Evolutionary conservation across 2,329 filamentous ascomycete species (phyloP).

Genomic region (Fusarium compactum): DNA sequence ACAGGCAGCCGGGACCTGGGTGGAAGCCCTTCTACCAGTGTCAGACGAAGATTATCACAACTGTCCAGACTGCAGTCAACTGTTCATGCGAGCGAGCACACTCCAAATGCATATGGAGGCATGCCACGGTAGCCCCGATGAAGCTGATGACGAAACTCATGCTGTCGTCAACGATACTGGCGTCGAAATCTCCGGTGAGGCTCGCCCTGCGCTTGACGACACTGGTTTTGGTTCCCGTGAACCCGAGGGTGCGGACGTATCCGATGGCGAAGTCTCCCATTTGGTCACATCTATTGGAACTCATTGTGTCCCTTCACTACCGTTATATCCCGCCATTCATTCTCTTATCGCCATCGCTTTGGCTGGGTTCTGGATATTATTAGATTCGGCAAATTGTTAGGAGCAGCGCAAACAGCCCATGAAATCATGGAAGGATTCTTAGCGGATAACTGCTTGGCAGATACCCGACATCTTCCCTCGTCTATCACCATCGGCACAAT

Average conservation of each 20-base stretch:
- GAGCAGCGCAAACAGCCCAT: background rate
- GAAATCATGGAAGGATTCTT: background rate
- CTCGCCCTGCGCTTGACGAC: no score
- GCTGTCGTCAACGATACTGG: no score
- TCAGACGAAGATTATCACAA: background rate
- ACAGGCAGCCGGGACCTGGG: no score
- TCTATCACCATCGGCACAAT: background rate
- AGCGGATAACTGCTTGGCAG: no score
- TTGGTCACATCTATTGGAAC: background rate
- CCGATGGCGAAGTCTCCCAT: no score
- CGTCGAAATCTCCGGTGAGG: no score
- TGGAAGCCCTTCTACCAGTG: no score
- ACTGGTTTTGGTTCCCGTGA: no score
- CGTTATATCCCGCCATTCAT: accelerated
- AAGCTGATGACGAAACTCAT: no score
- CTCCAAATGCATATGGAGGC: background rate
- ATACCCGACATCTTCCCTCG: no score
- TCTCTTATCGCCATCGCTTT: background rate
- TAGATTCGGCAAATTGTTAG: background rate
- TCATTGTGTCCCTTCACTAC: background rate
- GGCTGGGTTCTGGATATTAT: background rate
- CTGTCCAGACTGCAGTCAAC: background rate
- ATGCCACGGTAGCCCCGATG: accelerated
- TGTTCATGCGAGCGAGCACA: background rate
- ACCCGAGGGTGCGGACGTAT: no score